These are phyloP conservation scores for Podospora anserina DNA, from an alignment of 495 filamentous ascomycete genomes.

Conservation along the genomic window DNA sequence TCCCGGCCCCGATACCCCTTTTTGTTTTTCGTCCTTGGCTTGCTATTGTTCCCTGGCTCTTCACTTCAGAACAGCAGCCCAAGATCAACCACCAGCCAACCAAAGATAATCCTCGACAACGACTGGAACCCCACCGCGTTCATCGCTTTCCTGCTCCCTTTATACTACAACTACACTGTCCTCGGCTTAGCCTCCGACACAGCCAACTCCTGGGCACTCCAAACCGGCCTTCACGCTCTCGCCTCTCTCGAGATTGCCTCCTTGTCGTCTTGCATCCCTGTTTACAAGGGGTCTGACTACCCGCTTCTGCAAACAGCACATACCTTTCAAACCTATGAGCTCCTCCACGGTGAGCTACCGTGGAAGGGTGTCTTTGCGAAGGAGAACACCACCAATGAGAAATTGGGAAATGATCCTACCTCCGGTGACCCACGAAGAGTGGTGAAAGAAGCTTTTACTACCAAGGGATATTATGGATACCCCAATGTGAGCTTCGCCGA, in stretches of 20 bases:
- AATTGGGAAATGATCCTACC: background rate
- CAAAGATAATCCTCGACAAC: background rate
- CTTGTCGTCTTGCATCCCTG: background rate
- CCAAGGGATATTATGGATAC: background rate
- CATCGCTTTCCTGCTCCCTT: background rate
- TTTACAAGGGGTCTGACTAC: background rate
- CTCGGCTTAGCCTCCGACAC: background rate
- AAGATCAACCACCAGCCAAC: background rate
- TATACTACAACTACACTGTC: background rate
- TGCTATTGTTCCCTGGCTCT: background rate
- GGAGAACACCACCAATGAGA: background rate
- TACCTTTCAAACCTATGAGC: background rate
- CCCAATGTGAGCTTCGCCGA: background rate
- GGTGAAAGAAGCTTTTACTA: background rate
- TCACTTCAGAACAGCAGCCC: background rate
- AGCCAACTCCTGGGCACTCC: background rate
- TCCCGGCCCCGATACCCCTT: background rate
- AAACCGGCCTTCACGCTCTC: background rate
- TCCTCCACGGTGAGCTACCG: background rate
- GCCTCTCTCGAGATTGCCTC: background rate
- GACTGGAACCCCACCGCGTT: background rate
- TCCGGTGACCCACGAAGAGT: background rate
- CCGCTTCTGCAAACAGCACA: background rate
- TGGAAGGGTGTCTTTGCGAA: background rate
- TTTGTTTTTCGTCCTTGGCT: background rate